A percentile compares a stretch with the other conserved stretches of the same genome.
Evolutionary conservation across 2,329 filamentous ascomycete genomes (phyloP).

Genomic region (Aspergillus japonicus): DNA sequence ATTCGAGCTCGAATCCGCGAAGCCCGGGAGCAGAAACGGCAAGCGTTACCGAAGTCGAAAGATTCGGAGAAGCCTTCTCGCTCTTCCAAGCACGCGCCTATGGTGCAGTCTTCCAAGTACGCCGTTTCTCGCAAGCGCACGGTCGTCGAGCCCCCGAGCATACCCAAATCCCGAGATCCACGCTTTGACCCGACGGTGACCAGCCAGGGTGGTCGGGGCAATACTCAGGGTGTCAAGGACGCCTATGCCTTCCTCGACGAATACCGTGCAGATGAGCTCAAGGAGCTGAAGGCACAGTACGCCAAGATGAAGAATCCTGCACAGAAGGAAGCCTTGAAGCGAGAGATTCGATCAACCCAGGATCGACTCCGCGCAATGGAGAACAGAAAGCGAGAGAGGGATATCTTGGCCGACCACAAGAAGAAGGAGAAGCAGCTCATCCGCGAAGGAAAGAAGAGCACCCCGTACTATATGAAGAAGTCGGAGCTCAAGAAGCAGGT

Average conservation of each 20-base stretch:
- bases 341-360: conserved; percentile 73
- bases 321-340: conserved; percentile 69
- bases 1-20: conserved; percentile 43
- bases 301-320: conserved; percentile 64
- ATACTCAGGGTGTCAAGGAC: conserved; percentile 56
- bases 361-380: conserved; percentile 70
- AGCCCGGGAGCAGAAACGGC: conserved; percentile 43
- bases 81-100: conserved; percentile 84
- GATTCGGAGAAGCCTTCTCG: conserved; percentile 40
- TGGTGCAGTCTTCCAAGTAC: conserved; percentile 75
- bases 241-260: conserved; percentile 87
- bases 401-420: conserved; percentile 72
- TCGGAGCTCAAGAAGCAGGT: conserved; percentile 86
- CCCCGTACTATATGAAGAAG: conserved; percentile 90
- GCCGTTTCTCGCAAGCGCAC: conserved; percentile 79
- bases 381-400: conserved; percentile 66
- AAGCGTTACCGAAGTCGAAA: conserved; percentile 29
- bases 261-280: conserved; percentile 82
- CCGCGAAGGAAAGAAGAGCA: conserved; percentile 73
- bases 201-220: conserved; percentile 32
- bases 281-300: conserved; percentile 67
- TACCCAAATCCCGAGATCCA: conserved; percentile 73
- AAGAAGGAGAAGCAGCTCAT: conserved; percentile 81
- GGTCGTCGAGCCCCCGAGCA: conserved; percentile 58
- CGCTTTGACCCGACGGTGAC: conserved; percentile 71